These are phyloP conservation scores for Annulohypoxylon nitens DNA, from an alignment of 495 filamentous ascomycete genomes.

Conservation along the genomic window DNA sequence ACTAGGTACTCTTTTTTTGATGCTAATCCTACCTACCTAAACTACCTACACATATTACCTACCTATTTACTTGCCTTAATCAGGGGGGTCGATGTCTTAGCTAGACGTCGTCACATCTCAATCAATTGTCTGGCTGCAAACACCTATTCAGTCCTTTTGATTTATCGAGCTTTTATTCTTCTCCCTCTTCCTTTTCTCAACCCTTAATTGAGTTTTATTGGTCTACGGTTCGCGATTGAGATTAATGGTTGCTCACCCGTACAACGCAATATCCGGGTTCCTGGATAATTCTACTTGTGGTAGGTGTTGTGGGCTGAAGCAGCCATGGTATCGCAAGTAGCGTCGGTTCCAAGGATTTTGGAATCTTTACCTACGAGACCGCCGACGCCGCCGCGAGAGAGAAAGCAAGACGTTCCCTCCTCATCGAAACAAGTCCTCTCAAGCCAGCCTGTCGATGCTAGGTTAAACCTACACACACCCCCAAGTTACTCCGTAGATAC, in stretches of 20 bases:
- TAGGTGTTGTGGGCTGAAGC: constrained; percentile 49
- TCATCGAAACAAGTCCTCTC: constrained; percentile 43
- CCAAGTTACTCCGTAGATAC: constrained; percentile 60
- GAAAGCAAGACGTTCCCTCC: constrained; percentile 53
- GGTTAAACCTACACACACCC: constrained; percentile 61
- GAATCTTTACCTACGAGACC: constrained; percentile 63
- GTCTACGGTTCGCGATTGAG: constrained; percentile 17
- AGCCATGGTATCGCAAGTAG: constrained; percentile 63
- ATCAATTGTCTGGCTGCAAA: constrained; percentile 7
- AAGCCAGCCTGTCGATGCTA: constrained; percentile 50
- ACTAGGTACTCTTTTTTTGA: constrained; percentile 19
- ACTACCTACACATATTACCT: too few species aligned
- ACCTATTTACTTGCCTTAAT: constrained; percentile 6
- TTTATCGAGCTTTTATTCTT: background rate
- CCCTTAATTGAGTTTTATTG: constrained; percentile 7
- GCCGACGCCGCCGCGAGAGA: constrained; percentile 68
- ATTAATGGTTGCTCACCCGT: constrained; percentile 13
- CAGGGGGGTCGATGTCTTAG: constrained; percentile 21
- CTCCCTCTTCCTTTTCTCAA: constrained; percentile 6
- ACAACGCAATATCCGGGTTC: constrained; percentile 34
- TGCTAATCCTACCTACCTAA: constrained; percentile 4
- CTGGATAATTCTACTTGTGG: constrained; percentile 24
- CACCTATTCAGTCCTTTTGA: constrained; percentile 2
- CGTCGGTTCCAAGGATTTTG: constrained; percentile 56
- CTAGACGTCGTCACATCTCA: constrained; percentile 22